These are phyloP conservation scores for Discostella stelligeroides DNA, from an alignment of 108 stramenopile genomes.

Conservation along the genomic window DNA sequence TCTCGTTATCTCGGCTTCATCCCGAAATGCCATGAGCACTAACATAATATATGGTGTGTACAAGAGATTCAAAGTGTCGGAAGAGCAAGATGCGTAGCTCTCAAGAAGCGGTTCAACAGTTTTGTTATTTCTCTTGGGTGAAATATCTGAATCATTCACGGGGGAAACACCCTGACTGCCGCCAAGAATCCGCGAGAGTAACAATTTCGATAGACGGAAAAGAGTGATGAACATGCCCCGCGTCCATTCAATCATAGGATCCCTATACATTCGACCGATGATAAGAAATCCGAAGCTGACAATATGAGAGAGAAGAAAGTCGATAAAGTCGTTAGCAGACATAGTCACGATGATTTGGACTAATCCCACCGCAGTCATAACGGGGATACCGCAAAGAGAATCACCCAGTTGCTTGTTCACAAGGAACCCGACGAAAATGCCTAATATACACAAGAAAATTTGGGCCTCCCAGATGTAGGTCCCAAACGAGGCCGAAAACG, in stretches of 20 bases:
- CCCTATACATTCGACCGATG: constrained; percentile 64
- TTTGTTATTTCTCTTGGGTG: constrained; percentile 55
- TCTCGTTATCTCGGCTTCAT: constrained; percentile 65
- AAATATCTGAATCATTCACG: not conserved
- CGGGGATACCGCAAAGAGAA: constrained; percentile 69
- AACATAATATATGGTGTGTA: constrained; percentile 74
- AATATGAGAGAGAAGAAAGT: constrained; percentile 78
- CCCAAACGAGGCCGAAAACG: constrained; percentile 77
- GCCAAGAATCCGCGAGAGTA: not conserved
- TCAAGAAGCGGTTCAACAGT: constrained; percentile 84
- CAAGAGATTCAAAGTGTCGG: constrained; percentile 60
- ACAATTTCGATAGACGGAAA: not conserved
- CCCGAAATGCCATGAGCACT: constrained; percentile 70
- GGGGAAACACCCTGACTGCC: not conserved
- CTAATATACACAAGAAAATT: constrained; percentile 68
- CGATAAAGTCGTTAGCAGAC: constrained; percentile 80
- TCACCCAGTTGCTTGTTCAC: constrained; percentile 76
- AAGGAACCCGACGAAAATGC: constrained; percentile 53
- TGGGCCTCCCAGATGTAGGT: constrained; percentile 80
- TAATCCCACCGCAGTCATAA: constrained; percentile 67
- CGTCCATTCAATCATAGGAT: constrained; percentile 52
- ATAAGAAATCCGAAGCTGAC: constrained; percentile 81
- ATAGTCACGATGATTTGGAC: constrained; percentile 66
- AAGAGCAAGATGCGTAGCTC: constrained; percentile 65
- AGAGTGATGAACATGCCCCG: not conserved